Base-by-base conservation (phyloP, 805 yeast species). In the Monosporozyma unispora region DNA sequence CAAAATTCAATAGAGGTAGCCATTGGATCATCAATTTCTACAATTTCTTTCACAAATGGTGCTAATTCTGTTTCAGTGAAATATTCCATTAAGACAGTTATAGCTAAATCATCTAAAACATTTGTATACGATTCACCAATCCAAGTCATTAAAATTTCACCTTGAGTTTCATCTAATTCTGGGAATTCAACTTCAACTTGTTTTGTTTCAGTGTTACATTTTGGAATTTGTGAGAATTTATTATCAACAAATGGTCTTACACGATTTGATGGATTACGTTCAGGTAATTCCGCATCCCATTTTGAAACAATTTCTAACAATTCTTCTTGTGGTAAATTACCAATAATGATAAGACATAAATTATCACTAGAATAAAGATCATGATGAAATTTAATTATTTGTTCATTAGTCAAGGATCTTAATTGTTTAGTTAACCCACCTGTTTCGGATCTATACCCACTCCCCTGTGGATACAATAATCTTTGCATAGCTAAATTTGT, bases 401-500 rank as follows among this genome's bases (percentile, higher is more conserved):
- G 81, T 1, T 82, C 84, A 55, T 81, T 83, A 1, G 85, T 77
- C 57, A 93, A 72, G 2, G 73, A 74, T 52, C 97, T 78, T 55
- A 93, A 75, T 51, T 88, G 87, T 27, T 76, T 74, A 66, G 88
- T 79, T 45, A 88, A 68, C 0, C 99, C 99, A 47, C 99, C 99
- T 8, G 98, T 91, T 63, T 93, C 97, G 8, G 93, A 81, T 10
- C 89, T 79, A 63, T 91, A 93, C 2, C 96, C 98, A 21, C 91
- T 84, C 0, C 73, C 71, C 11, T 71, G 62, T 16, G 71, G 67
- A 53, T 76, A 84, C 57, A 85, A 58, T 0, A 76, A 59, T 58
- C 81, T 75, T 60, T 81, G 86, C 52, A 80, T 69, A 47, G 79
- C 79, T 54, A 85, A 70, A 56, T 74, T 77, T 2, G 83, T 63